phyloP scores from a whole-genome alignment of 495 filamentous ascomycete species.

The Cetradonia linearis region DNA sequence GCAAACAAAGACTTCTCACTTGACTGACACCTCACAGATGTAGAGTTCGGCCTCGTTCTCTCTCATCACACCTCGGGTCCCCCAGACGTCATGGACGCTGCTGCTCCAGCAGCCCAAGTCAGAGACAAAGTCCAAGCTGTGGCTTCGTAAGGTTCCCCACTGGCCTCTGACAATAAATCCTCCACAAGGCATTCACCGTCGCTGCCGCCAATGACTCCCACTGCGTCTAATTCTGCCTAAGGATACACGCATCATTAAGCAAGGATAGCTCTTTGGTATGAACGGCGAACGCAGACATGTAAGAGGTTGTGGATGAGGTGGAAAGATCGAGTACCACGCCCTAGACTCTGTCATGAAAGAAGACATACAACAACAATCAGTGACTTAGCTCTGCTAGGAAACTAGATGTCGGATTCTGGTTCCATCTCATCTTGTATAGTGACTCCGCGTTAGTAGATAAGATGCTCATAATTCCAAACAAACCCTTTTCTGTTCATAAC shows the following conservation, averaged over 20 bases:
- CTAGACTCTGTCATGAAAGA: background rate
- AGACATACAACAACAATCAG: background rate
- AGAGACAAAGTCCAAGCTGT: background rate
- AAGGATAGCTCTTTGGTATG: background rate
- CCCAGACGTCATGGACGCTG: background rate
- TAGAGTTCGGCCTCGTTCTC: background rate
- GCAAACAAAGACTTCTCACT: background rate
- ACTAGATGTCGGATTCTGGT: background rate
- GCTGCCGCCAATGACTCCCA: background rate
- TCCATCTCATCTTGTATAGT: background rate
- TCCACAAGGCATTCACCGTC: background rate
- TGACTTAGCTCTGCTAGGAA: background rate
- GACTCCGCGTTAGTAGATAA: background rate
- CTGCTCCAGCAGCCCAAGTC: background rate
- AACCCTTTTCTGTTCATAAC: background rate
- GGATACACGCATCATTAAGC: background rate
- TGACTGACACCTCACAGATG: background rate
- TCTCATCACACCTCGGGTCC: background rate
- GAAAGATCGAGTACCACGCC: background rate
- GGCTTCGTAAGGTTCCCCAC: background rate
- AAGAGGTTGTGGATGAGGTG: background rate
- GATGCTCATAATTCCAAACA: background rate
- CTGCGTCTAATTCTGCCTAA: background rate
- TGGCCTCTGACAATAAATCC: background rate
- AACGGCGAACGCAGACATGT: background rate